Conservation (phyloP, 225 moss, liverwort and hornwort species). For the Anthoceros angustus region DNA sequence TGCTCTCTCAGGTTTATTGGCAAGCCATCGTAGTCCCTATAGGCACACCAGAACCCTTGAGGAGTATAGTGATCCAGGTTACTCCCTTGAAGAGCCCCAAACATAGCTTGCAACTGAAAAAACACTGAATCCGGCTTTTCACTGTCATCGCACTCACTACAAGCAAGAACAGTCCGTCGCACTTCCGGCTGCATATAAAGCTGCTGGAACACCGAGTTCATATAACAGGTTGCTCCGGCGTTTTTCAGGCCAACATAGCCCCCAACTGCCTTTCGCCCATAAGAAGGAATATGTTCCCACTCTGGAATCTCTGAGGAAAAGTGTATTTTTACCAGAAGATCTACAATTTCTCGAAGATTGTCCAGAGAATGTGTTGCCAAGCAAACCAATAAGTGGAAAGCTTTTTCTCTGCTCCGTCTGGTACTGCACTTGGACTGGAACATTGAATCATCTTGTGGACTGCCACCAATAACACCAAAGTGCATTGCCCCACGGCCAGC, state of each 20-base stretch:
- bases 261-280: slow-evolving; percentile 1
- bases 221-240: neutral
- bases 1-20: neutral
- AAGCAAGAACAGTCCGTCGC: neutral
- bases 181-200: neutral
- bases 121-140: neutral
- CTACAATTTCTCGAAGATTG: neutral
- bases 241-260: neutral
- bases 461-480: neutral
- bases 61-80: neutral
- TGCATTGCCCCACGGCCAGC: neutral
- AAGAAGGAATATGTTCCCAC: slow-evolving; percentile 2
- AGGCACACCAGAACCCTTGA: neutral
- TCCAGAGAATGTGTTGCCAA: neutral
- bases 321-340: neutral
- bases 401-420: neutral
- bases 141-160: neutral
- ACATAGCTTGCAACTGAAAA: neutral
- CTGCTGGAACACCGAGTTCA: neutral
- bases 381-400: neutral
- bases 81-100: neutral
- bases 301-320: neutral
- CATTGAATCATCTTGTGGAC: neutral
- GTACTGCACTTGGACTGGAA: neutral
- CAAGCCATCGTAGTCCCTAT: neutral